Conservation (phyloP, 192 early-diverging fungal species). For the Allomyces macrogynus region DNA sequence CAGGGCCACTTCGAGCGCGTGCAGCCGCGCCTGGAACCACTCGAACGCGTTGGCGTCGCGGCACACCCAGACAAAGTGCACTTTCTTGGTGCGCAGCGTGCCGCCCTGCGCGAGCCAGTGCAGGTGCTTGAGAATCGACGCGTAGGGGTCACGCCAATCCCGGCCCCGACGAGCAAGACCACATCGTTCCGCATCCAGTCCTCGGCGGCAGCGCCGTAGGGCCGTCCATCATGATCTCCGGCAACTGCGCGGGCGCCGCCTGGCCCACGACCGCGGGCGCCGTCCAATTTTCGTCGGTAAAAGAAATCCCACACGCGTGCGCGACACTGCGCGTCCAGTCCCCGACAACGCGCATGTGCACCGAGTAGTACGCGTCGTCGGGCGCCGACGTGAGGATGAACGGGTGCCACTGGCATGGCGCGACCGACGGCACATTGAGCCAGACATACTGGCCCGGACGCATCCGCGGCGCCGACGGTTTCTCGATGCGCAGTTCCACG, state of each 20-base stretch:
- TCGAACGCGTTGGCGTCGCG: constrained; percentile 44
- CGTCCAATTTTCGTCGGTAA: background rate
- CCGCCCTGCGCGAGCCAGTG: constrained; percentile 8
- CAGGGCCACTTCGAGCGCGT: constrained; percentile 32
- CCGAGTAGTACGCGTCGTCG: constrained; percentile 47
- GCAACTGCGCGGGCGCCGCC: constrained; percentile 17
- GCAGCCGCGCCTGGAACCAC: constrained; percentile 44
- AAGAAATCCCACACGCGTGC: constrained; percentile 7
- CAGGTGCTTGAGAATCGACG: constrained; percentile 48
- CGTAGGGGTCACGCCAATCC: constrained; percentile 75
- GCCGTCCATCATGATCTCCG: constrained; percentile 56
- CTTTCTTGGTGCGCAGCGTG: constrained; percentile 36
- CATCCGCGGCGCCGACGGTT: constrained; percentile 28
- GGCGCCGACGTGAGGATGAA: constrained; percentile 68
- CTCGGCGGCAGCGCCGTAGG: constrained; percentile 58
- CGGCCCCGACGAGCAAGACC: constrained; percentile 55
- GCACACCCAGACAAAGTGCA: constrained; percentile 48
- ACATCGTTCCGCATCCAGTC: constrained; percentile 67
- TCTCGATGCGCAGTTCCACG: constrained; percentile 58
- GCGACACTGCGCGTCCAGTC: constrained; percentile 56
- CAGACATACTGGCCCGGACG: constrained; percentile 66
- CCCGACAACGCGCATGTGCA: constrained; percentile 57
- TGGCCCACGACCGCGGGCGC: constrained; percentile 12
- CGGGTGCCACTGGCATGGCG: constrained; percentile 58
- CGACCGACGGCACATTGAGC: constrained; percentile 49